These are phyloP conservation scores for Dryas octopetala DNA, from an alignment of 306 rosid genomes.

Conservation along the genomic window DNA sequence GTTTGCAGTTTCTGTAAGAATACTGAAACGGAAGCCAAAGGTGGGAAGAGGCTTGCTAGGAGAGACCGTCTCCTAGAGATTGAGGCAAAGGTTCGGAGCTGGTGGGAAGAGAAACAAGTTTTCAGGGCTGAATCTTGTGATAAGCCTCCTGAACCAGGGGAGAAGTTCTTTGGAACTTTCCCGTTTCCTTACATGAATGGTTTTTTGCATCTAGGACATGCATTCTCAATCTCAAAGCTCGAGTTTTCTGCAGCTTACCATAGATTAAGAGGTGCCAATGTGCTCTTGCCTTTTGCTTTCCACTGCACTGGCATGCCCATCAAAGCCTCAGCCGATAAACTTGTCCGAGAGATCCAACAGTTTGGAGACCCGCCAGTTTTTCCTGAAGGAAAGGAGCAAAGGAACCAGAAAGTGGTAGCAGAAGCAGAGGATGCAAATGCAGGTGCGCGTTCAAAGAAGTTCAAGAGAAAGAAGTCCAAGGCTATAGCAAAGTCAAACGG, in stretches of 20 bases:
- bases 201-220: slow-evolving; percentile 77
- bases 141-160: slow-evolving; percentile 49
- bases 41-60: slow-evolving; percentile 66
- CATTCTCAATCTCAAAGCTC: slow-evolving; percentile 71
- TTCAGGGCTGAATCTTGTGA: slow-evolving; percentile 65
- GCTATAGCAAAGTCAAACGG: slow-evolving; percentile 63
- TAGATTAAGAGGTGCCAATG: slow-evolving; percentile 74
- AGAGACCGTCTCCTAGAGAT: slow-evolving; percentile 75
- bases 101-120: slow-evolving; percentile 75
- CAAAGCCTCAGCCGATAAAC: slow-evolving; percentile 89
- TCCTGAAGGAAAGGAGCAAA: slow-evolving; percentile 47
- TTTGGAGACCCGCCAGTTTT: slow-evolving; percentile 77
- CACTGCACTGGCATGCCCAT: slow-evolving; percentile 97
- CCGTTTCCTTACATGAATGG: slow-evolving; percentile 95
- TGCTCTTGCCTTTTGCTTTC: slow-evolving; percentile 74
- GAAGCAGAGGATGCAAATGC: slow-evolving; percentile 30
- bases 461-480: slow-evolving; percentile 82
- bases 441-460: slow-evolving; percentile 55
- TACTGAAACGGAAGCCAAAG: slow-evolving; percentile 56
- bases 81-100: slow-evolving; percentile 50
- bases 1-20: slow-evolving; percentile 42
- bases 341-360: slow-evolving; percentile 60
- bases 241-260: slow-evolving; percentile 89
- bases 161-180: slow-evolving; percentile 82
- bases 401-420: slow-evolving; percentile 30